Percentiles rank a stretch among this genome's conserved stretches.
These are phyloP conservation scores for Schizosaccharomyces octosporus DNA, from an alignment of 805 yeast species.

Conservation along the genomic window DNA sequence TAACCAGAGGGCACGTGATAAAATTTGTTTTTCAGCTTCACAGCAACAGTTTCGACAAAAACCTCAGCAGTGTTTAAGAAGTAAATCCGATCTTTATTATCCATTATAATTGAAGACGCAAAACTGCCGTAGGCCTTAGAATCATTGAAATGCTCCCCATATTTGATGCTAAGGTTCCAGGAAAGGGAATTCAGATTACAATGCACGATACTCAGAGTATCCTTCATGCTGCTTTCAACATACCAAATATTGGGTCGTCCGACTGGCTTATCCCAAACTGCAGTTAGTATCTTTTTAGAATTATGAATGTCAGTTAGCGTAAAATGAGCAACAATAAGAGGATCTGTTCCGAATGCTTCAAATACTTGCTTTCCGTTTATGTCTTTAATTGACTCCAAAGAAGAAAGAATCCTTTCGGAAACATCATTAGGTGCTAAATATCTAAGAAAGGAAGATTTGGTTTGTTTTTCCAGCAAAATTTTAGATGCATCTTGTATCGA, in stretches of 20 bases:
- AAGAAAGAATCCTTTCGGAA: background rate
- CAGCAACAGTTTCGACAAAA: background rate
- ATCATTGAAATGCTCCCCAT: background rate
- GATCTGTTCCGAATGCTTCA: background rate
- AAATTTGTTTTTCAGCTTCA: background rate
- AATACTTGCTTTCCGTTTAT: background rate
- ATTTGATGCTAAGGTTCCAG: background rate
- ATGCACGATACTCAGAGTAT: background rate
- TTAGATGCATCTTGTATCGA: background rate
- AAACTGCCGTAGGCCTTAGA: background rate
- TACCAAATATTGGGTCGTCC: background rate
- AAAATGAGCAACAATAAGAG: background rate
- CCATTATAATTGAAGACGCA: background rate
- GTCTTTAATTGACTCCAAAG: background rate
- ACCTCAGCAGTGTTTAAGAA: background rate
- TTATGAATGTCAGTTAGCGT: background rate
- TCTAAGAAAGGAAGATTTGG: background rate
- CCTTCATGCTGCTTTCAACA: background rate
- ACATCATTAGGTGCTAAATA: background rate
- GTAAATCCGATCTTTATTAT: background rate
- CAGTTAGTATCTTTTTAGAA: background rate
- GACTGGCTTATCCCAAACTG: background rate
- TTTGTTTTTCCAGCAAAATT: background rate
- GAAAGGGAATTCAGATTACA: background rate
- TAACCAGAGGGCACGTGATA: background rate